Percentiles rank a stretch among this genome's conserved stretches.
phyloP scores from a whole-genome alignment of 2,329 filamentous ascomycete species.

The Ophiostoma australiae region DNA sequence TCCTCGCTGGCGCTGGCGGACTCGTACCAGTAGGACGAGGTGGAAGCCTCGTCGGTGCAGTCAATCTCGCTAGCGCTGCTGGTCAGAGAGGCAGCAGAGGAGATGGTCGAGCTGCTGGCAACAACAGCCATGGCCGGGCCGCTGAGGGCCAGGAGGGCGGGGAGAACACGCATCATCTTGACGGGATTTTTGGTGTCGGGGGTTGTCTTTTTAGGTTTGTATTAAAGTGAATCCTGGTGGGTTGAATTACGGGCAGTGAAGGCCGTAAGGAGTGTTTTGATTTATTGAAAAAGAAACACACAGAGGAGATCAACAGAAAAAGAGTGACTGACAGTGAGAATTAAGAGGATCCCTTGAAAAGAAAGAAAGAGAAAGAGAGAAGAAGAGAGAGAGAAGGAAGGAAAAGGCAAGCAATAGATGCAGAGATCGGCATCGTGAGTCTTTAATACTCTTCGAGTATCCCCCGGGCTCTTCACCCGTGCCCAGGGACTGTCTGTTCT shows the following conservation, averaged over 20 bases:
- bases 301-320: not conserved
- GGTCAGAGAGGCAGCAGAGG: slow-evolving; percentile 18
- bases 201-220: not conserved
- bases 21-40: slow-evolving; percentile 27
- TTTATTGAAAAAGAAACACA: not conserved
- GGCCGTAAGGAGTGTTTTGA: not conserved
- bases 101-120: slow-evolving; percentile 18
- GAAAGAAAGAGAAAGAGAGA: slow-evolving; percentile 1
- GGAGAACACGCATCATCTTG: slow-evolving; percentile 9
- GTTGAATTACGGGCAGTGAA: not conserved
- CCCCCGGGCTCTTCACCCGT: not conserved
- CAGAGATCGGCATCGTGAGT: slow-evolving; percentile 8
- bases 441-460: not conserved
- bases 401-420: not conserved
- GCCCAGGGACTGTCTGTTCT: not conserved
- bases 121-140: slow-evolving; percentile 15
- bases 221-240: not conserved
- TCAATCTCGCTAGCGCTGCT: slow-evolving; percentile 23
- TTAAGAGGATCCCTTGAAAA: slow-evolving; percentile 1
- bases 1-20: slow-evolving; percentile 25
- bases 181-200: not conserved
- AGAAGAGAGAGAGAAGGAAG: not conserved
- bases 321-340: slow-evolving; percentile 10
- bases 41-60: slow-evolving; percentile 22
- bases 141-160: slow-evolving; percentile 14